phyloP scores from a whole-genome alignment of 1,139 yeast species.

The Blastobotrys ciferrii region DNA sequence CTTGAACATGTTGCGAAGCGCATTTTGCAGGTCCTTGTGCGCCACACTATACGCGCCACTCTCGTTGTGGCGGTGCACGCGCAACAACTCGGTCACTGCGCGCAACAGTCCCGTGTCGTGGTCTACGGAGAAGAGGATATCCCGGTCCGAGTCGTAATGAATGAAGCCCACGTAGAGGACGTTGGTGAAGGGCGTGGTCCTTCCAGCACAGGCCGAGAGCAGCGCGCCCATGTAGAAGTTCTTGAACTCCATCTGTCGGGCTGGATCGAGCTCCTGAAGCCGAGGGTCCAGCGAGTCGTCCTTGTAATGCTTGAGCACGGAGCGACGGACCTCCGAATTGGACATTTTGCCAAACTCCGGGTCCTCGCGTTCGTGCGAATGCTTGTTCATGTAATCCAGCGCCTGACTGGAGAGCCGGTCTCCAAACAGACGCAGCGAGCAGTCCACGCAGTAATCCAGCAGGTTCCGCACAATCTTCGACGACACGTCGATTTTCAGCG shows the following conservation, averaged over 20 bases:
- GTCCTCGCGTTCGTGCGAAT: not conserved
- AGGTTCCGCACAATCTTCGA: not conserved
- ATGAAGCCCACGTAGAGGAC: not conserved
- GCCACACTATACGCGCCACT: not conserved
- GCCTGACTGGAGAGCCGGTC: not conserved
- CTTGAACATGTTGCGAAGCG: not conserved
- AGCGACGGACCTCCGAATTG: not conserved
- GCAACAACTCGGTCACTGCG: not conserved
- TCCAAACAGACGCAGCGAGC: not conserved
- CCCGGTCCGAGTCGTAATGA: not conserved
- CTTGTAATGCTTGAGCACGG: not conserved
- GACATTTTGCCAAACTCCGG: constrained; percentile 1
- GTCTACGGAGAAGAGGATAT: not conserved
- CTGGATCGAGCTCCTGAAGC: too few species aligned
- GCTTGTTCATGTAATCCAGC: not conserved
- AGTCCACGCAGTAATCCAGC: constrained; percentile 1
- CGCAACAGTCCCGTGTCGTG: not conserved
- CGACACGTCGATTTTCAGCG: not conserved
- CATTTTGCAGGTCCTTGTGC: not conserved
- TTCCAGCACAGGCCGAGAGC: not conserved
- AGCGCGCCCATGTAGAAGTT: constrained; percentile 2
- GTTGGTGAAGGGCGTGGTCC: not conserved
- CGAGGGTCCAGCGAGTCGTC: not conserved
- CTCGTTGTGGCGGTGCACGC: not conserved
- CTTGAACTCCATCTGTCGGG: not conserved